Evolutionary conservation across 177 flowering plant species (phyloP), one percentile per base, ranked within the genome.

Genomic region (Vitis hybrid): DNA sequence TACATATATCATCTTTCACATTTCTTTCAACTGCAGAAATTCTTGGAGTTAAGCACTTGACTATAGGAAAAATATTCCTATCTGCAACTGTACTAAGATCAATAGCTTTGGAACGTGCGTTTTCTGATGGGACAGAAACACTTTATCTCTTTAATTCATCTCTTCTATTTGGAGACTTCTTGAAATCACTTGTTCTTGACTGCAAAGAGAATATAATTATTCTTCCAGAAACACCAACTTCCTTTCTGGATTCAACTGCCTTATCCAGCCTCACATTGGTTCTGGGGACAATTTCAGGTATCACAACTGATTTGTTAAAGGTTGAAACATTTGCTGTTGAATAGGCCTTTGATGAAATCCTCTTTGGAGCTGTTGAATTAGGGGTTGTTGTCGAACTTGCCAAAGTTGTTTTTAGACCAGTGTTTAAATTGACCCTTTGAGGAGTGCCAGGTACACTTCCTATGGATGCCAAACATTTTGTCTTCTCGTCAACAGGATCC

Each of bases 221-320:
- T 85, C 87, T 91, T 57, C 81, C 89, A 70, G 75, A 64, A 60
- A 74, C 62, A 49, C 72, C 67, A 64, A 69, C 72, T 75, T 93
- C 97, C 81, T 79, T 90, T 76, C 85, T 88, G 67, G 82, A 78
- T 66, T 95, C 98, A 70, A 85, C 70, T 45, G 85, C 78, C 79
- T 74, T 85, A 68, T 95, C 98, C 45, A 74, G 11, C 58, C 89
- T 86, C 51, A 69, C 48, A 80, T 83, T 84, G 70, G 73, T 83
- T 79, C 94, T 85, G 22, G 98, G 97, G 51, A 95, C 96, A 71
- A 94, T 82, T 56, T 90, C 97, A 71, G 97, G 95, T 58, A 85
- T 70, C 31, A 87, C 82, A 73, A 92, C 98, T 21, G 91, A 70
- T 77, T 82, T 88, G 80, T 74, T 87, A 59, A 85, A 72, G 39